A percentile compares a stretch with the other conserved stretches of the same genome.
These are phyloP conservation scores for Exophiala calicioides DNA, from an alignment of 2,329 filamentous ascomycete genomes.

Conservation along the genomic window DNA sequence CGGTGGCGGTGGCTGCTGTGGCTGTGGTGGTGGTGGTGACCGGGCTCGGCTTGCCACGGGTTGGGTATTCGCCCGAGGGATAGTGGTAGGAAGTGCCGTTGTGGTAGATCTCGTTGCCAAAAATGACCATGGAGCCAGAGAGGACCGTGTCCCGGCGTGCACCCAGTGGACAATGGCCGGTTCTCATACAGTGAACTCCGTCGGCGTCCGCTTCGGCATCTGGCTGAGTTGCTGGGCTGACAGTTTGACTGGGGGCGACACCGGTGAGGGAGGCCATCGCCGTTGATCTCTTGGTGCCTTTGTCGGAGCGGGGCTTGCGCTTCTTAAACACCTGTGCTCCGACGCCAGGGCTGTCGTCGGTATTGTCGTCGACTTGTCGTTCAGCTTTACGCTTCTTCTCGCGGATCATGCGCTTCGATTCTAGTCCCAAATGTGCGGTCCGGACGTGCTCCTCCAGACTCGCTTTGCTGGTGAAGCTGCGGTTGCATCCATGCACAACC, in stretches of 20 bases:
- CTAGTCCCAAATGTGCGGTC: constrained; percentile 73
- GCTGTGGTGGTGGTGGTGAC: neutral
- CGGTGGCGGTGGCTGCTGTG: neutral
- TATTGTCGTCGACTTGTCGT: constrained; percentile 28
- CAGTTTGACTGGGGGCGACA: constrained; percentile 18
- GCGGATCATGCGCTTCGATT: constrained; percentile 42
- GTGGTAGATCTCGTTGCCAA: constrained; percentile 27
- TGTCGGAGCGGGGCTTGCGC: constrained; percentile 30
- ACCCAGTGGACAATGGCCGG: neutral
- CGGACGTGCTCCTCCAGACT: constrained; percentile 82
- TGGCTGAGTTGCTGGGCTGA: neutral
- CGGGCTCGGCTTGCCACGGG: neutral
- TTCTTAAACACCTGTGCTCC: constrained; percentile 19
- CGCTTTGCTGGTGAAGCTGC: constrained; percentile 73
- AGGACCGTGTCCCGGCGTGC: constrained; percentile 19
- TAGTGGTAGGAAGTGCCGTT: constrained; percentile 26
- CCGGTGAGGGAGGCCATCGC: constrained; percentile 40
- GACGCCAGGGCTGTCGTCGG: constrained; percentile 11
- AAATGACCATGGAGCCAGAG: constrained; percentile 28
- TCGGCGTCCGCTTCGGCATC: neutral
- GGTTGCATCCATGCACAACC: constrained; percentile 66
- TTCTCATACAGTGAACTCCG: neutral
- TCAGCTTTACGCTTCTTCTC: constrained; percentile 44
- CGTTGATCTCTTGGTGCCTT: constrained; percentile 26
- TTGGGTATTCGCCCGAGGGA: constrained; percentile 26